phyloP scores from a whole-genome alignment of 331 rosid genomes.

The Prunus yedoensis region DNA sequence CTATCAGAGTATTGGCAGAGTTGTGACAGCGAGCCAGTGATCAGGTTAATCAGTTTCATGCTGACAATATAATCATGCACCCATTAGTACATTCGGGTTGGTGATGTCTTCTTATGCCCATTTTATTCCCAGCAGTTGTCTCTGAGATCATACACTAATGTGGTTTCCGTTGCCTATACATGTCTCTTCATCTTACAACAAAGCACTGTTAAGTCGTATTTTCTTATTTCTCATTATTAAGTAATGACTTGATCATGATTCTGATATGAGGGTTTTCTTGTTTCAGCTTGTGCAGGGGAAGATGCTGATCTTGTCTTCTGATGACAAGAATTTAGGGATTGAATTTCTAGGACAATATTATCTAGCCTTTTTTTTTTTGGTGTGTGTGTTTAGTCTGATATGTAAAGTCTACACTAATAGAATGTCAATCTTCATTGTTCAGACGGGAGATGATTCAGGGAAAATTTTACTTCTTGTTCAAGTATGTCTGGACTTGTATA shows the following conservation, averaged over 20 bases:
- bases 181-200: background rate
- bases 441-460: background rate
- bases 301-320: conserved; percentile 12
- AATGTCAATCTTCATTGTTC: background rate
- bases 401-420: background rate
- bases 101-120: background rate
- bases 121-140: background rate
- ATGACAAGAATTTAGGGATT: background rate
- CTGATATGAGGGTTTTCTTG: conserved; percentile 14
- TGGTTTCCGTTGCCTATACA: background rate
- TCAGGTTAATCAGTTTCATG: background rate
- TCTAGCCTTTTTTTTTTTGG: background rate
- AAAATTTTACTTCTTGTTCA: background rate
- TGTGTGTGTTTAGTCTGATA: background rate
- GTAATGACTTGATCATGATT: background rate
- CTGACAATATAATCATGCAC: background rate
- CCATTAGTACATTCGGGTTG: background rate
- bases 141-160: background rate
- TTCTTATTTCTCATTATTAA: background rate
- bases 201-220: background rate
- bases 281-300: conserved; percentile 44
- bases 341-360: background rate
- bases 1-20: background rate
- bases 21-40: background rate
- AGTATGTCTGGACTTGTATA: background rate